Evolutionary conservation across 768 basidiomycete species (phyloP), one percentile per base, ranked within the genome.

Genomic region (Phallus indusiatus): DNA sequence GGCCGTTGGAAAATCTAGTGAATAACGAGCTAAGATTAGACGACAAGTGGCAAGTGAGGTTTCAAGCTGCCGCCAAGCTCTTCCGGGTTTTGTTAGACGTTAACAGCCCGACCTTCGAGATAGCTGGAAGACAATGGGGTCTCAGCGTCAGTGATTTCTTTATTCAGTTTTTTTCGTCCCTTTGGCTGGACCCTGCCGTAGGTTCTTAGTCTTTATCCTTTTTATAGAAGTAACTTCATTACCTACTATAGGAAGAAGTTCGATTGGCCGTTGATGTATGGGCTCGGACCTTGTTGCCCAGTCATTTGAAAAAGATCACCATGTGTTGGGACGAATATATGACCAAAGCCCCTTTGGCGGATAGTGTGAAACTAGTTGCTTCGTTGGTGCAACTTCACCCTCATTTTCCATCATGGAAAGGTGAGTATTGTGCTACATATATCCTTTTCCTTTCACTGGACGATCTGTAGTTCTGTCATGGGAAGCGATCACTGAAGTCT

Each of bases 311-410:
- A 14, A 78, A 79, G 14, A 85, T 90, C 14, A 75, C 85, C 8
- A 70, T 72, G 17, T 90, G 85, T 64, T 90, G 85, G 83, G 77
- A 81, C 56, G 84, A 86, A 64, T 74, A 78, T 6, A 65, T 90
- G 24, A 66, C 73, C 8, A 83, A 78, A 56, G 74, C 80, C 5
- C 79, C 85, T 1, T 73, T 83, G 12, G 60, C 73, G 0, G 85
- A 87, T 54, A 79, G 84, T 16, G 70, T 79, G 35, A 78, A 75
- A 54, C 73, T 90, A 11, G 72, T 82, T 16, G 74, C 77, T 9
- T 90, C 89, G 69, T 72, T 89, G 17, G 76, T 81, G 33, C 85
- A 85, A 64, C 75, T 90, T 28, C 81, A 75, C n/a, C 75, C 85
- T 0, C 79, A 86, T 69, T 85, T 88, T 68, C 78, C 85, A 17